Evolutionary conservation across 306 rosid species (phyloP).

Genomic region (Malus orientalis): DNA sequence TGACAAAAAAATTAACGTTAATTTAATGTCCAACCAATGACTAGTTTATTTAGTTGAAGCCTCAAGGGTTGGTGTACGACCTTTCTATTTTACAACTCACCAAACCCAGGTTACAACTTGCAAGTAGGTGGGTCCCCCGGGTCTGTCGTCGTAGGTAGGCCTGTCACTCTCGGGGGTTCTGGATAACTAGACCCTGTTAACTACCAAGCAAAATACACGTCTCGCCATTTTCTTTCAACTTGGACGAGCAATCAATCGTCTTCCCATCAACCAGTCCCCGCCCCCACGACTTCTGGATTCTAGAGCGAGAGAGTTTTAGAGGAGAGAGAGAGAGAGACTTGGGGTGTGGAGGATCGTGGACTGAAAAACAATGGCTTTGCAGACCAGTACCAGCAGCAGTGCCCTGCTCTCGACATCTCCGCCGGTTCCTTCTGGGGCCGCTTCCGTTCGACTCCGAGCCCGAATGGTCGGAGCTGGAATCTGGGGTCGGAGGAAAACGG

Average conservation of each 20-base stretch:
- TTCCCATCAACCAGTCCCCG: background rate
- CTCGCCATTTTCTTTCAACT: background rate
- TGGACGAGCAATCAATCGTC: background rate
- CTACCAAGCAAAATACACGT: too few relatives aligned
- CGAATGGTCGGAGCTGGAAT: background rate
- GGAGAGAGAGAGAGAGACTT: background rate
- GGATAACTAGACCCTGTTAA: too few relatives aligned
- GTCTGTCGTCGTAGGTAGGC: too few relatives aligned
- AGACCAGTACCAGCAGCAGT: constrained; percentile 2
- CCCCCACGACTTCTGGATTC: background rate
- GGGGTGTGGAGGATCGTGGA: background rate
- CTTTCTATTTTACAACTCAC: too few relatives aligned
- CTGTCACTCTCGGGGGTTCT: too few relatives aligned
- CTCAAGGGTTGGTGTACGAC: background rate
- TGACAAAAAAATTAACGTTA: too few relatives aligned
- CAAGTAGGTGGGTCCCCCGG: background rate
- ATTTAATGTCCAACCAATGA: too few relatives aligned
- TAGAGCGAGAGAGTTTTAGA: background rate
- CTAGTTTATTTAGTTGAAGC: background rate
- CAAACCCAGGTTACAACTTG: background rate
- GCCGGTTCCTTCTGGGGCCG: background rate
- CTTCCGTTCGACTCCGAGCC: background rate
- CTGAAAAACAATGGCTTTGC: constrained; percentile 14
- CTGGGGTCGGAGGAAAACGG: background rate
- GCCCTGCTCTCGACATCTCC: constrained; percentile 2